A percentile compares a stretch with the other conserved stretches of the same genome.
Evolutionary conservation across 148 eudicot genomes (phyloP).

Genomic region (Rhododendron griersonianum): DNA sequence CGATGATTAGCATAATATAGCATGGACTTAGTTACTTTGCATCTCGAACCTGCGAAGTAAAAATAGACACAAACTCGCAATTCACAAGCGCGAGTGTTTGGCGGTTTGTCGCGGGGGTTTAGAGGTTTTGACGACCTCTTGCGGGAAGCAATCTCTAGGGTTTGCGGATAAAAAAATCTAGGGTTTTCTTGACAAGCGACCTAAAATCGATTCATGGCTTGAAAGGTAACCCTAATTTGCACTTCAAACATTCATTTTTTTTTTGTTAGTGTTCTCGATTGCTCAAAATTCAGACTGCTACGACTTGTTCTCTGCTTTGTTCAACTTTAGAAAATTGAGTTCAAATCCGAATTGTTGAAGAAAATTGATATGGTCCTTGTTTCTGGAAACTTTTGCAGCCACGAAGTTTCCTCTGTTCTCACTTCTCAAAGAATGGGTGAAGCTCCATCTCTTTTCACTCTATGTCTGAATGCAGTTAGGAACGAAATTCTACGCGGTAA

Average conservation of each 20-base stretch:
- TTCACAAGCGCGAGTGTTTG: too few species aligned
- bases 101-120: not conserved
- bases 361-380: not conserved
- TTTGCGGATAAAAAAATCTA: too few species aligned
- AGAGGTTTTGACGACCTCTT: not conserved
- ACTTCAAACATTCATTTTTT: not conserved
- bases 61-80: too few species aligned
- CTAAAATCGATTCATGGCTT: not conserved
- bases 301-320: not conserved
- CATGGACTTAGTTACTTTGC: too few species aligned
- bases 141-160: not conserved
- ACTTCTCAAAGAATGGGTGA: constrained; percentile 17
- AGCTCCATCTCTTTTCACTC: constrained; percentile 23
- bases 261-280: not conserved
- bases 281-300: not conserved
- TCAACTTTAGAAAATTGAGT: not conserved
- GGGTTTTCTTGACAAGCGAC: not conserved
- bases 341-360: not conserved
- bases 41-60: too few species aligned
- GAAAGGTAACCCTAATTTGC: constrained; percentile 2
- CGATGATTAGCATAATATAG: too few species aligned
- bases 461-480: constrained; percentile 30
- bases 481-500: constrained; percentile 41
- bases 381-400: not conserved
- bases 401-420: not conserved